A percentile compares a stretch with the other conserved stretches of the same genome.
Evolutionary conservation across 345 rosid species (phyloP).

Genomic region (Arabis alpina): DNA sequence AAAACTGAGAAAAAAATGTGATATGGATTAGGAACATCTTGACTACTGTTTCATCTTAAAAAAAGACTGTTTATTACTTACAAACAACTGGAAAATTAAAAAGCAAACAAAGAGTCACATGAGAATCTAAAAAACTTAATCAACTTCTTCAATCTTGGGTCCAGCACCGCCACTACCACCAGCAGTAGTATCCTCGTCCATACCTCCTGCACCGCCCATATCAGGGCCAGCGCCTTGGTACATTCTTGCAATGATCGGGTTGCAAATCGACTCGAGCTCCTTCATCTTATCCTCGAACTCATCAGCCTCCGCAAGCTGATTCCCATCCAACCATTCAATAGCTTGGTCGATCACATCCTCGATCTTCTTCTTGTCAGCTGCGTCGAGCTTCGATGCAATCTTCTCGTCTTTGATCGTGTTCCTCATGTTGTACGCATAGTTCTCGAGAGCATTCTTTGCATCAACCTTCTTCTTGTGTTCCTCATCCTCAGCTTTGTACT

Average conservation of each 20-base stretch:
- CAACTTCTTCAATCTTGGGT: conserved; percentile 73
- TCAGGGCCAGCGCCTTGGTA: conserved; percentile 52
- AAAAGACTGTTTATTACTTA: no score
- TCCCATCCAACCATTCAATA: conserved; percentile 58
- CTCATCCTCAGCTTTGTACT: conserved; percentile 63
- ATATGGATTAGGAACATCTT: no score
- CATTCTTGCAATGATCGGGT: conserved; percentile 63
- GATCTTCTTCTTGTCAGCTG: conserved; percentile 66
- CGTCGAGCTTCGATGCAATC: conserved; percentile 51
- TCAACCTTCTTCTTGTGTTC: conserved; percentile 73
- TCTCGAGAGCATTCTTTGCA: conserved; percentile 62
- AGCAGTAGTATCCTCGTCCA: conserved; percentile 44
- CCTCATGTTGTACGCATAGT: conserved; percentile 58
- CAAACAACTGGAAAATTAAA: background rate
- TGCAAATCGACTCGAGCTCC: conserved; percentile 63
- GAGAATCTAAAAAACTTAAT: conserved; percentile 37
- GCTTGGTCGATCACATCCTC: conserved; percentile 62
- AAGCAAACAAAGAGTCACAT: background rate
- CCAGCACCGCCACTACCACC: conserved; percentile 57
- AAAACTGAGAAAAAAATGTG: no score
- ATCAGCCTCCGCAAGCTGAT: conserved; percentile 62
- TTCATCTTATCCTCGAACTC: conserved; percentile 71
- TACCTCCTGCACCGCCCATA: conserved; percentile 48
- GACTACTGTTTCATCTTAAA: no score
- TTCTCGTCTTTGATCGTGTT: conserved; percentile 66